Conservation (phyloP, 139 green algal genomes). For the Tetratostichococcus sp. region DNA sequence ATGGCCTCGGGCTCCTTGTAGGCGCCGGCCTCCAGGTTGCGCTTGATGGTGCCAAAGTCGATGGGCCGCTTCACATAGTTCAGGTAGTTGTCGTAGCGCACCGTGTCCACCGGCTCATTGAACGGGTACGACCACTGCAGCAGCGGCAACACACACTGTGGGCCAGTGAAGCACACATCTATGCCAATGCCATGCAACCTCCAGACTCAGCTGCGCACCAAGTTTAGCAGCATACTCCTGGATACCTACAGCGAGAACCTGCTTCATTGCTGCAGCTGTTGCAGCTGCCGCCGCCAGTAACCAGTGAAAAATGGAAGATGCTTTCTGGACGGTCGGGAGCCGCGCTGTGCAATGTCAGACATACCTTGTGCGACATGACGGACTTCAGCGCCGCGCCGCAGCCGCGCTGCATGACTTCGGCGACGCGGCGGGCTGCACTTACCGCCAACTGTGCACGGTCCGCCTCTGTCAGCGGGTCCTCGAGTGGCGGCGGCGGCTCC, state of each 20-base stretch:
- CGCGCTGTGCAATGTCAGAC: neutral
- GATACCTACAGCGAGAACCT: too few species aligned
- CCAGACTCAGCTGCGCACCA: too few species aligned
- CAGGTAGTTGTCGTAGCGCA: conserved; percentile 69
- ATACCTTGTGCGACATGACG: conserved; percentile 40
- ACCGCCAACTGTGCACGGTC: conserved; percentile 19
- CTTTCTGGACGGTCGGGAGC: too few species aligned
- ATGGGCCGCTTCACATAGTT: conserved; percentile 60
- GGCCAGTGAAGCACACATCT: too few species aligned
- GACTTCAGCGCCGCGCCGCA: conserved; percentile 27
- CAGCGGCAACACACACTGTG: too few species aligned
- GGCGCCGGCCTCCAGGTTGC: conserved; percentile 30
- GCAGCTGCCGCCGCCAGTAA: too few species aligned
- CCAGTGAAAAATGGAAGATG: too few species aligned
- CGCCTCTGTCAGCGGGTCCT: conserved; percentile 2
- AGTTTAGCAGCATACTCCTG: too few species aligned
- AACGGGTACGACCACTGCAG: conserved; percentile 81
- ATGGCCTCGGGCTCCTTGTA: conserved; percentile 66
- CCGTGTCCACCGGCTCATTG: conserved; percentile 72
- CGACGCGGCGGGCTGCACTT: conserved; percentile 5
- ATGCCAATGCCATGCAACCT: too few species aligned
- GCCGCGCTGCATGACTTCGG: conserved; percentile 27
- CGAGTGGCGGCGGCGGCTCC: conserved; percentile 10
- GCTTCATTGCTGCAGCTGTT: too few species aligned
- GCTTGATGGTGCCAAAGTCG: conserved; percentile 74